phyloP scores from a whole-genome alignment of 1,284 basidiomycete species.

The Moesziomyces sp. region DNA sequence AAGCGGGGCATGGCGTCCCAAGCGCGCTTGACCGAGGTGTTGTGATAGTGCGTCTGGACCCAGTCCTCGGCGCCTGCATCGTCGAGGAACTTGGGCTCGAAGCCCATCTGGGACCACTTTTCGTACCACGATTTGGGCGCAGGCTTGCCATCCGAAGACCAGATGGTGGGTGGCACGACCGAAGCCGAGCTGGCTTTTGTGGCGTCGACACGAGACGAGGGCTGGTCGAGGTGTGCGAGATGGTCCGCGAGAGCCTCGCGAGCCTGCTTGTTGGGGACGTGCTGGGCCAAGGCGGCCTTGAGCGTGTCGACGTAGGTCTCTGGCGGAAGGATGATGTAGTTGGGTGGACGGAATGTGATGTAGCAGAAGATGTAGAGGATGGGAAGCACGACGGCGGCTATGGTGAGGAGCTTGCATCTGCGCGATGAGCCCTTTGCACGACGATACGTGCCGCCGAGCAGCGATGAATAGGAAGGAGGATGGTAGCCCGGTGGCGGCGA shows the following conservation, averaged over 20 bases:
- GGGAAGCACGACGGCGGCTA: slow-evolving; percentile 21
- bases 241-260: slow-evolving; percentile 28
- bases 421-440: slow-evolving; percentile 28
- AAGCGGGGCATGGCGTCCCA: slow-evolving; percentile 48
- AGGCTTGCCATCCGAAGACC: slow-evolving; percentile 48
- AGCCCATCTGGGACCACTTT: slow-evolving; percentile 47
- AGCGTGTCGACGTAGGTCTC: slow-evolving; percentile 33
- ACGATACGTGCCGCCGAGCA: slow-evolving; percentile 24
- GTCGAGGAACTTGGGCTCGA: slow-evolving; percentile 49
- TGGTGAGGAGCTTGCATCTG: slow-evolving; percentile 25
- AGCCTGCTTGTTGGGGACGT: slow-evolving; percentile 29
- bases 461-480: slow-evolving; percentile 31
- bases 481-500: slow-evolving; percentile 43
- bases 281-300: slow-evolving; percentile 28
- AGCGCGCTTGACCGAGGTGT: slow-evolving; percentile 35
- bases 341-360: slow-evolving; percentile 43
- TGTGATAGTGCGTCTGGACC: slow-evolving; percentile 30
- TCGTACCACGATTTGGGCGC: slow-evolving; percentile 30
- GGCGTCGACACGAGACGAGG: background rate
- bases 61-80: slow-evolving; percentile 42
- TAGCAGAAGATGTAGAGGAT: slow-evolving; percentile 34
- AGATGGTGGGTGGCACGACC: slow-evolving; percentile 34
- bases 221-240: slow-evolving; percentile 29
- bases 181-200: slow-evolving; percentile 10
- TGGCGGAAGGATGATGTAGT: slow-evolving; percentile 43